Conservation (phyloP, 768 basidiomycete genomes). For the Pisolithus sp. region DNA sequence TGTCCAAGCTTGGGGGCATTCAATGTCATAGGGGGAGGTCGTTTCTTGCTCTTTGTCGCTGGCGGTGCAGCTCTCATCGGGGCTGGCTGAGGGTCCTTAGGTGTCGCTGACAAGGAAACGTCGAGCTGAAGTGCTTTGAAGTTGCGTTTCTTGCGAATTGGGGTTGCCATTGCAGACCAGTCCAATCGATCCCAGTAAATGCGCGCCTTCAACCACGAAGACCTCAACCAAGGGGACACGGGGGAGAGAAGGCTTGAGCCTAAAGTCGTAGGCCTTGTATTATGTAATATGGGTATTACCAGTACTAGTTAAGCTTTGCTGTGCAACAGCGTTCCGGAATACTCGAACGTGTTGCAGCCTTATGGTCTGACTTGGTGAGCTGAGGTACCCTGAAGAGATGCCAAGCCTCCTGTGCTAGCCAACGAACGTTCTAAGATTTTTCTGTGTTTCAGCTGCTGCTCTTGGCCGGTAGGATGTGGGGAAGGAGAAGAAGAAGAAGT, state of each 20-base stretch:
- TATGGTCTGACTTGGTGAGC: no score
- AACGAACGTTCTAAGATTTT: no score
- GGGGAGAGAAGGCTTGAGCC: constrained; percentile 3
- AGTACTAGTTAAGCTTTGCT: no score
- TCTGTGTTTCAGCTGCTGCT: no score
- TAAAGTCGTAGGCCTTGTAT: no score
- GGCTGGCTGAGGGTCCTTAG: constrained; percentile 37
- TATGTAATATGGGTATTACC: no score
- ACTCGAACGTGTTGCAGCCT: no score
- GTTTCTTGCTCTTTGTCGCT: constrained; percentile 49
- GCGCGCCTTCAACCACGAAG: constrained; percentile 1
- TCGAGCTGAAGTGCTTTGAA: constrained; percentile 81
- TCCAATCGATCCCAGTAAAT: constrained; percentile 2
- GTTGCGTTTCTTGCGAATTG: constrained; percentile 86
- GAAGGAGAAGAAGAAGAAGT: no score
- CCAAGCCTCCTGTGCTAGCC: no score
- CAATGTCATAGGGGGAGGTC: constrained; percentile 79
- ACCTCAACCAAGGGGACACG: constrained; percentile 1
- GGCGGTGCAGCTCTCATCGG: constrained; percentile 43
- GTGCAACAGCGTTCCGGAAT: no score
- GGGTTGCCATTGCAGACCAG: constrained; percentile 37
- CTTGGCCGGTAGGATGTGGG: no score
- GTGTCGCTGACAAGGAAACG: constrained; percentile 39
- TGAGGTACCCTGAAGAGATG: no score
- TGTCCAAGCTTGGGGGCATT: constrained; percentile 61